phyloP scores from a whole-genome alignment of 257 asterid genomes.

The Schizonepeta tenuifolia region DNA sequence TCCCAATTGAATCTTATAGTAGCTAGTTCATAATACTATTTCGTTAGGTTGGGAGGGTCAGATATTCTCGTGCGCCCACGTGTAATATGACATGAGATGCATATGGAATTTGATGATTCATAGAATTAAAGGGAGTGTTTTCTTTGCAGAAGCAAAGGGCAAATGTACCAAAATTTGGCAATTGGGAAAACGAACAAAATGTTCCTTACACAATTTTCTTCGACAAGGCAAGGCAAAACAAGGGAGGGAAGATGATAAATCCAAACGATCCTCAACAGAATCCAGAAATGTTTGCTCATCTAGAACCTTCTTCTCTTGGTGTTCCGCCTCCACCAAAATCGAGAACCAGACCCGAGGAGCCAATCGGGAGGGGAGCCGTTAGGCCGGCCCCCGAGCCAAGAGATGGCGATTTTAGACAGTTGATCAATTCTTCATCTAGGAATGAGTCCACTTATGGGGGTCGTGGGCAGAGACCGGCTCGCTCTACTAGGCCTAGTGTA shows the following conservation, averaged over 20 bases:
- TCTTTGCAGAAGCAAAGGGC: conserved; percentile 40
- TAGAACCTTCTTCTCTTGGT: conserved; percentile 32
- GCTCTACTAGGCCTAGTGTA: conserved; percentile 41
- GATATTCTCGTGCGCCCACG: background rate
- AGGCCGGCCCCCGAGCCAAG: conserved; percentile 46
- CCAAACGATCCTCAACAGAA: conserved; percentile 80
- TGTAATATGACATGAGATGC: background rate
- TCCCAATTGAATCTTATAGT: too few relatives aligned
- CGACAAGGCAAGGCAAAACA: conserved; percentile 69
- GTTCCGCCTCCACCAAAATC: conserved; percentile 26
- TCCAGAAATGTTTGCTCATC: conserved; percentile 55
- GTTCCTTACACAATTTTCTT: conserved; percentile 82
- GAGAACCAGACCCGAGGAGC: conserved; percentile 42
- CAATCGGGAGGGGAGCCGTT: conserved; percentile 39
- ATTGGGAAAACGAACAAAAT: conserved; percentile 60
- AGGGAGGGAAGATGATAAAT: conserved; percentile 71
- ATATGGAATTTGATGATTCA: background rate
- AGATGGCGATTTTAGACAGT: conserved; percentile 44
- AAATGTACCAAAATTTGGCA: conserved; percentile 56
- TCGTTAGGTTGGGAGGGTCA: too few relatives aligned
- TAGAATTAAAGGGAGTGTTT: background rate
- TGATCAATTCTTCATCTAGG: conserved; percentile 36
- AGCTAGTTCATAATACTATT: too few relatives aligned
- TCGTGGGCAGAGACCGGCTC: conserved; percentile 48
- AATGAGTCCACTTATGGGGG: conserved; percentile 43